Evolutionary conservation across 2,329 filamentous ascomycete genomes (phyloP).

Genomic region (Dothistroma septosporum): DNA sequence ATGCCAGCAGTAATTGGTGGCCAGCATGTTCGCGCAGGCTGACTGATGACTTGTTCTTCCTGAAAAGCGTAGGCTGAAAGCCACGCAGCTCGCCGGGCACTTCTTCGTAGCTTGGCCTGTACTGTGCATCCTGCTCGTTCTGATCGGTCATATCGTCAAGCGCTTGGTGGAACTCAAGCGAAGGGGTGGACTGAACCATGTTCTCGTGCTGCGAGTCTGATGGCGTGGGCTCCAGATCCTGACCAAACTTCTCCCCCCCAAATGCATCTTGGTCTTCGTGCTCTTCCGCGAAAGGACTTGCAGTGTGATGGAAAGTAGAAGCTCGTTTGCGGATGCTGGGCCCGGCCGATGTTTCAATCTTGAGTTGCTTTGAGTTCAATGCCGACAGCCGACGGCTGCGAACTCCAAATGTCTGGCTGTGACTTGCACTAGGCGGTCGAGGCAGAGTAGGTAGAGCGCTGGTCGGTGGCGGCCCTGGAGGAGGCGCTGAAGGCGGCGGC

Average conservation of each 20-base stretch:
- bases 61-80: slow-evolving; percentile 32
- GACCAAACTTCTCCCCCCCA: slow-evolving; percentile 21
- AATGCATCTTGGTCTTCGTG: slow-evolving; percentile 20
- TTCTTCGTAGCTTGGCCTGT: slow-evolving; percentile 26
- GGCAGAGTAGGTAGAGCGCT: slow-evolving; percentile 18
- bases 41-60: slow-evolving; percentile 51
- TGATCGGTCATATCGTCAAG: slow-evolving; percentile 14
- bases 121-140: slow-evolving; percentile 19
- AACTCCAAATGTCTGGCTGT: slow-evolving; percentile 27
- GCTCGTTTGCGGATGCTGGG: slow-evolving; percentile 29
- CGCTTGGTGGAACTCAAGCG: slow-evolving; percentile 26
- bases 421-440: slow-evolving; percentile 19
- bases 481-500: slow-evolving; percentile 33
- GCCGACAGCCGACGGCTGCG: slow-evolving; percentile 73
- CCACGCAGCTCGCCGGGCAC: slow-evolving; percentile 23
- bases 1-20: slow-evolving; percentile 66
- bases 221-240: slow-evolving; percentile 18
- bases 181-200: slow-evolving; percentile 31
- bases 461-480: slow-evolving; percentile 27
- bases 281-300: slow-evolving; percentile 25
- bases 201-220: slow-evolving; percentile 29
- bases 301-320: slow-evolving; percentile 31
- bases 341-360: slow-evolving; percentile 69
- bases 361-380: slow-evolving; percentile 74
- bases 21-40: slow-evolving; percentile 58